phyloP scores from a whole-genome alignment of 345 rosid genomes.

The Eucalyptus brandiana region DNA sequence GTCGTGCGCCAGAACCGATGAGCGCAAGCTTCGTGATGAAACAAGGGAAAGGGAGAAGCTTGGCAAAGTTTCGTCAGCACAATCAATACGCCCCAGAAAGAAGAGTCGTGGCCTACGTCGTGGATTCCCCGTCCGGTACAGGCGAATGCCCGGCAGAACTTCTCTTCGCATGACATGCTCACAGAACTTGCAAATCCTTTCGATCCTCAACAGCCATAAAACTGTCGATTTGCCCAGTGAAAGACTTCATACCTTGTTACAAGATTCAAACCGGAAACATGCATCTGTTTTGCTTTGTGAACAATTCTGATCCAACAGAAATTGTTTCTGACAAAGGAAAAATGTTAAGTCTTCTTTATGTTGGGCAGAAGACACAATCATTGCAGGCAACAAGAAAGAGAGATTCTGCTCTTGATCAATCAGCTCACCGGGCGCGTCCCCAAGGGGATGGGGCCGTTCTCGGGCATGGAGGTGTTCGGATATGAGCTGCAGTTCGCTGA shows the following conservation, averaged over 20 bases:
- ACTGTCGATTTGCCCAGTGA: not conserved
- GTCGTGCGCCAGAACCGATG: not conserved
- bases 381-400: too few relatives aligned
- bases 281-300: not conserved
- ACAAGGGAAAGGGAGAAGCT: not conserved
- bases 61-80: not conserved
- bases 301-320: not conserved
- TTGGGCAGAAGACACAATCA: too few relatives aligned
- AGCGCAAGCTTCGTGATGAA: not conserved
- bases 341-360: too few relatives aligned
- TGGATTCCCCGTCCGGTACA: not conserved
- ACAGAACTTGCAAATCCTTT: not conserved
- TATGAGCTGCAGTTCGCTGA: too few relatives aligned
- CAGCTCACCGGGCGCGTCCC: slow-evolving; percentile 86
- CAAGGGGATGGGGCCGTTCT: slow-evolving; percentile 49
- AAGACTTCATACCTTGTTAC: not conserved
- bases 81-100: not conserved
- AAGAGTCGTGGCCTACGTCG: not conserved
- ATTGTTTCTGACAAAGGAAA: too few relatives aligned
- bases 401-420: slow-evolving; percentile 4
- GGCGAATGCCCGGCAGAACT: not conserved
- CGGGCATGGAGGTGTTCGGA: slow-evolving; percentile 54
- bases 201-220: not conserved
- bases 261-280: not conserved
- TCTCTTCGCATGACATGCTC: not conserved